Evolutionary conservation across 345 rosid species (phyloP).

Genomic region (Brassica incana): DNA sequence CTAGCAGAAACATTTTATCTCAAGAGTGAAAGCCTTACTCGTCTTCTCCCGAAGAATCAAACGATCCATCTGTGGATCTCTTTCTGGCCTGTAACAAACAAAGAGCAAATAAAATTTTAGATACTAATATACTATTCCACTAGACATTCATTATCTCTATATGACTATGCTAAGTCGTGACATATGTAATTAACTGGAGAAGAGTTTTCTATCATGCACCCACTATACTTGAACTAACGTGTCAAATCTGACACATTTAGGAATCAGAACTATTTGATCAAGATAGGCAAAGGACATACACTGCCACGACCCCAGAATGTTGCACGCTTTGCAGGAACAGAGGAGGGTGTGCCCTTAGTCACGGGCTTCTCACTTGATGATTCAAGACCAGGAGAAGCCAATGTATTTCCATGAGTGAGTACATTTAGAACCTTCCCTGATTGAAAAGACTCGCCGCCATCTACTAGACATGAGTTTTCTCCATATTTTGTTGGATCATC

Average conservation of each 20-base stretch:
- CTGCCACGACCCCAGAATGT: conserved; percentile 91
- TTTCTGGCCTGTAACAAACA: conserved; percentile 67
- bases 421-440: conserved; percentile 73
- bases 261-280: conserved; percentile 20
- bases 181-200: not conserved
- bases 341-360: conserved; percentile 64
- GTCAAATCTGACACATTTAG: conserved; percentile 1
- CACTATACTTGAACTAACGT: conserved; percentile 2
- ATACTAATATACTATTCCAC: not conserved
- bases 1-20: conserved; percentile 1
- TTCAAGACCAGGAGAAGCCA: conserved; percentile 58
- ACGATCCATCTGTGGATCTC: conserved; percentile 81
- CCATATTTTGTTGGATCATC: conserved; percentile 52
- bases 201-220: not conserved
- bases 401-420: conserved; percentile 57
- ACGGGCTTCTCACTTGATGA: conserved; percentile 60
- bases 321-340: conserved; percentile 59
- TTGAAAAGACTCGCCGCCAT: conserved; percentile 63
- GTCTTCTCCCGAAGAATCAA: conserved; percentile 97
- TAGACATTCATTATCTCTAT: not conserved
- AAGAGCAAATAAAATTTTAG: not conserved
- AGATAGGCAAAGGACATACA: conserved; percentile 52
- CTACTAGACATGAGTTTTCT: conserved; percentile 48
- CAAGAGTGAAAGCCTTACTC: conserved; percentile 67
- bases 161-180: not conserved